These are phyloP conservation scores for Sarocladium kiliense DNA, from an alignment of 2,329 filamentous ascomycete genomes.

Conservation along the genomic window DNA sequence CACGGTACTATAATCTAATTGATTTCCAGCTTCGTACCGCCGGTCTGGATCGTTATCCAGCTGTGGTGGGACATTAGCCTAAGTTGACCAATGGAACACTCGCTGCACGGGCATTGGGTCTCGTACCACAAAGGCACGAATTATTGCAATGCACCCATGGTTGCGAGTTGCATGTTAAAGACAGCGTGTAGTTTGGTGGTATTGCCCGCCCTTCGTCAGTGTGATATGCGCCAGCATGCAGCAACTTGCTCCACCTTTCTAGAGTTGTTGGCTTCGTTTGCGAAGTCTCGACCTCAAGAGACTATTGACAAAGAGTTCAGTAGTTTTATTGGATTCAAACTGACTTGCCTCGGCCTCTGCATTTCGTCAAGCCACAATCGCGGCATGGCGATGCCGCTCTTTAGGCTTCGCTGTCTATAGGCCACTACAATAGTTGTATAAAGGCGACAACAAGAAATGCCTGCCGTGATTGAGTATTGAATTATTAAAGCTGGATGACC, in stretches of 20 bases:
- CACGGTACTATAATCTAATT: constrained; percentile 3
- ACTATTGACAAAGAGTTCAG: no score
- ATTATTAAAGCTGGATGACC: background rate
- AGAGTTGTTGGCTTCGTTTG: background rate
- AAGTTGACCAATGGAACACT: constrained; percentile 8
- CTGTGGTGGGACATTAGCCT: constrained; percentile 6
- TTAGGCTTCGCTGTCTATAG: background rate
- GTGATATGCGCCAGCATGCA: background rate
- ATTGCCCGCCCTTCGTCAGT: background rate
- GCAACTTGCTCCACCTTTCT: background rate
- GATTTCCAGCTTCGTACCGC: background rate
- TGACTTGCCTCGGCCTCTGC: no score
- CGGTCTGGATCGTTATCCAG: constrained; percentile 4
- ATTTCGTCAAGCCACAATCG: background rate
- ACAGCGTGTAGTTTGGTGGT: background rate
- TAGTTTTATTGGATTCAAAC: no score
- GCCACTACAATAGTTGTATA: background rate
- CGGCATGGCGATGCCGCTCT: background rate
- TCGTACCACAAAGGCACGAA: background rate
- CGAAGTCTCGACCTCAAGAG: background rate
- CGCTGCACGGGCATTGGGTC: background rate
- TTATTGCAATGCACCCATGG: background rate
- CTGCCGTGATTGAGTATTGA: background rate
- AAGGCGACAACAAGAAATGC: background rate
- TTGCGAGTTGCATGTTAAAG: background rate